Percentiles rank a stretch among this genome's conserved stretches.
Conservation (phyloP, 768 basidiomycete species). For the Trametes villosa region DNA sequence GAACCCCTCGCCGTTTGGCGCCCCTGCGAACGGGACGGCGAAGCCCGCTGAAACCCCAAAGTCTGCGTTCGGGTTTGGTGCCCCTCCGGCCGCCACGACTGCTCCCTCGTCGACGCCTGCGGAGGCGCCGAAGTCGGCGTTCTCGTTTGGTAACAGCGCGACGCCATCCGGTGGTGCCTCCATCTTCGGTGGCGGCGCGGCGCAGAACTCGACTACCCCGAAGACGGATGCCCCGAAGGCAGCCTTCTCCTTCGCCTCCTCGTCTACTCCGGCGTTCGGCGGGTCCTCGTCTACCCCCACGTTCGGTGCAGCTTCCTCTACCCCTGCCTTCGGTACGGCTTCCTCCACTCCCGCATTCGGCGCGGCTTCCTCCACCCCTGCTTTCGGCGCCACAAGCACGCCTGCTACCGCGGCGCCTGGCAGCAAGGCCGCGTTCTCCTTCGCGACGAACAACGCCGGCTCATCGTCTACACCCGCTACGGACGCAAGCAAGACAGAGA, state of each 20-base stretch:
- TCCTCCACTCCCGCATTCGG: slow-evolving; percentile 20
- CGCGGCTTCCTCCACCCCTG: slow-evolving; percentile 14
- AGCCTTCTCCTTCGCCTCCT: neutral
- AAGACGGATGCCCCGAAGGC: slow-evolving; percentile 1
- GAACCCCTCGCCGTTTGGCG: slow-evolving; percentile 3
- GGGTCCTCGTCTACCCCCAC: slow-evolving; percentile 20
- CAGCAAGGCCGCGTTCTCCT: too few species aligned
- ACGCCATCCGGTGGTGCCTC: neutral
- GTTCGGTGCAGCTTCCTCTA: slow-evolving; percentile 14
- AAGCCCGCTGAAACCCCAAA: slow-evolving; percentile 16
- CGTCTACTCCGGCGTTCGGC: slow-evolving; percentile 29
- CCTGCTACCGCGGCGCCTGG: too few species aligned
- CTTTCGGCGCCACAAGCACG: slow-evolving; percentile 18
- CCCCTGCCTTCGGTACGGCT: slow-evolving; percentile 24
- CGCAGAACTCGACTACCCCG: slow-evolving; percentile 1
- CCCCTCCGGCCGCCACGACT: neutral
- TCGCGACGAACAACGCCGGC: neutral
- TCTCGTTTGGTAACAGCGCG: slow-evolving; percentile 11
- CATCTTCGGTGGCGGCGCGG: neutral
- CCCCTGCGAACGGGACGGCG: slow-evolving; percentile 2
- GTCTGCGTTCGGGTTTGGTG: slow-evolving; percentile 21
- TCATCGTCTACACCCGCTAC: too few species aligned
- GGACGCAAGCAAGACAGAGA: too few species aligned
- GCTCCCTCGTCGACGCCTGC: neutral
- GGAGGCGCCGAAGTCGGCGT: neutral